Base-by-base conservation (phyloP, 2,329 filamentous ascomycete genomes). In the Claviceps digitariae region DNA sequence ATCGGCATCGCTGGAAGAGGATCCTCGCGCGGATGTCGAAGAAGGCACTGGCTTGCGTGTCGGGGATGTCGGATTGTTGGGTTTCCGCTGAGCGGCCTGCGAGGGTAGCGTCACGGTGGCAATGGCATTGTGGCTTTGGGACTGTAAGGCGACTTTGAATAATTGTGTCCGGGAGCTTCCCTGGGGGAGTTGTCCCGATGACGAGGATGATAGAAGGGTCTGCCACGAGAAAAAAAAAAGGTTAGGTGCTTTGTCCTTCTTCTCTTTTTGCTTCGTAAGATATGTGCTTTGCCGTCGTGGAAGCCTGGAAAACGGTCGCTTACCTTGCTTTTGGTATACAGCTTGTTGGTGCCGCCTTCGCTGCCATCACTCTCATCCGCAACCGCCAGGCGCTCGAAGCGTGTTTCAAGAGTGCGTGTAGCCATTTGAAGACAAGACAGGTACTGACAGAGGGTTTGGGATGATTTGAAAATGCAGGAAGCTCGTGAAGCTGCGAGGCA, bases 311-410 rank as follows among this genome's bases (percentile, higher is more conserved):
- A 49, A 41, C 6, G 8, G 20, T 20, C n/a, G 31, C 65, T 54
- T 74, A 91, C 90, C 82, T 95, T 95, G 57, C 81, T 69, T 71
- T 94, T 95, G 60, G 81, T 75, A 66, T 86, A 83, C 27, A 60
- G 56, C 57, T 76, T 76, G 29, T 46, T 36, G 36, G 48, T 47
- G 57, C 71, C 73, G 57, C 71, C 73, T 57, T 80, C 75, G 52
- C 72, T 72, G 34, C 74, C 70, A 55, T 88, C 84, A 65, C 91
- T 94, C 70, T 95, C 90, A 65, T 96, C 90, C 62, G 87, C 85
- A 57, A 96, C 87, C 21, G 87, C 85, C 72, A 96, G 81, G 69
- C 84, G 84, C 81, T 95, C 90, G 65, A 97, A 88, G 62, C 87
- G 87, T 70, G 86, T 76, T 72, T 96, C 91, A 48, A 97, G 76